A percentile compares a stretch with the other conserved stretches of the same genome.
phyloP scores from a whole-genome alignment of 208 protist genomes.

The Trypanosoma caninum region DNA sequence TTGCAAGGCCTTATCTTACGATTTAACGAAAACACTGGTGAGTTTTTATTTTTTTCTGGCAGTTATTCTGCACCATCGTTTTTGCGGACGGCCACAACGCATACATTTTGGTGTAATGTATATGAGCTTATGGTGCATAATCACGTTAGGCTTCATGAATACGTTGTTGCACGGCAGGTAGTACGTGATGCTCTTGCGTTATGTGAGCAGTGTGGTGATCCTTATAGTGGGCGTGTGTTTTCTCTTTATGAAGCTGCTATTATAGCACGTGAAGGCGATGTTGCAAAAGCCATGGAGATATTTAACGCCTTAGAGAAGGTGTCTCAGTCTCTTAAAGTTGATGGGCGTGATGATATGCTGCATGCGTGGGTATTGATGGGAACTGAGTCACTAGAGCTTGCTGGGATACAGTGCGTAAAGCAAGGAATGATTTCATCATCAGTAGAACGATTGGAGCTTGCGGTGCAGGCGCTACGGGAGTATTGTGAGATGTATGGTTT shows the following conservation, averaged over 20 bases:
- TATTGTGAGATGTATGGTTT: slow-evolving; percentile 22
- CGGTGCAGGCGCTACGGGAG: slow-evolving; percentile 7
- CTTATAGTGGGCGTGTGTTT: slow-evolving; percentile 42
- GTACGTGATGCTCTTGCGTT: slow-evolving; percentile 34
- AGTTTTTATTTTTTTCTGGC: not conserved
- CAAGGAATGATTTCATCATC: too few species aligned
- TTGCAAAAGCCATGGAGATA: slow-evolving; percentile 18
- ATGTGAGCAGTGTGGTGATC: slow-evolving; percentile 46
- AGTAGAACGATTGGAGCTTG: slow-evolving; percentile 2
- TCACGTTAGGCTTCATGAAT: slow-evolving; percentile 41
- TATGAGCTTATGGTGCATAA: slow-evolving; percentile 30
- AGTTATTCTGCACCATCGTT: slow-evolving; percentile 31
- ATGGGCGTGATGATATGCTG: slow-evolving; percentile 25
- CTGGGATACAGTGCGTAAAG: too few species aligned
- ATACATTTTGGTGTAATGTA: slow-evolving; percentile 48
- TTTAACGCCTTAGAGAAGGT: slow-evolving; percentile 18
- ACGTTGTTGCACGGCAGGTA: slow-evolving; percentile 25
- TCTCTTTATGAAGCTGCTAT: slow-evolving; percentile 39
- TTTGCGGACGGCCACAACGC: slow-evolving; percentile 35
- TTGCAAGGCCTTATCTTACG: slow-evolving; percentile 7
- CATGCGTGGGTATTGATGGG: slow-evolving; percentile 31
- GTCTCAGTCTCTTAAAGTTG: slow-evolving; percentile 12
- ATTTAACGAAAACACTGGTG: slow-evolving; percentile 3
- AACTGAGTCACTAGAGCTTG: slow-evolving; percentile 23
- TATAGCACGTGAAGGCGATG: slow-evolving; percentile 18